A percentile compares a stretch with the other conserved stretches of the same genome.
These are phyloP conservation scores for Botrytis deweyae DNA, from an alignment of 2,329 filamentous ascomycete species.

Conservation along the genomic window DNA sequence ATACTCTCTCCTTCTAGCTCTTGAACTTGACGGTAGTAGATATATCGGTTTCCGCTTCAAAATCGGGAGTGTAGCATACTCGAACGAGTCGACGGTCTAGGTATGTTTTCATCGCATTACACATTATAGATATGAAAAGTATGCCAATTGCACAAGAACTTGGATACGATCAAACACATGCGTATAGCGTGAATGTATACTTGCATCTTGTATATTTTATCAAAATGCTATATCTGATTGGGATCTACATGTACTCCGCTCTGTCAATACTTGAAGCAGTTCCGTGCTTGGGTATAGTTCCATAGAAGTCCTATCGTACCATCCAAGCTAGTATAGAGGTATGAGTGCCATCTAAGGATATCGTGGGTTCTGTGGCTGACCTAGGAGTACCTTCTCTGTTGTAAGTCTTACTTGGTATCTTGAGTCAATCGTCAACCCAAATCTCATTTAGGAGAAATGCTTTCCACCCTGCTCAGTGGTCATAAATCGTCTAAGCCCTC, in stretches of 20 bases:
- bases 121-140: not conserved
- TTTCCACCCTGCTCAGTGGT: not conserved
- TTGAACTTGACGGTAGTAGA: too few species aligned
- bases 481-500: not conserved
- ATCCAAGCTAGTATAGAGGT: not conserved
- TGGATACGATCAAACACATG: not conserved
- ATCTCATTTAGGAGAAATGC: not conserved
- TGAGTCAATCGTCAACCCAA: not conserved
- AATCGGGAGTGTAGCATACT: too few species aligned
- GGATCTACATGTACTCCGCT: not conserved
- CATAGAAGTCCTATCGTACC: not conserved
- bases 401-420: not conserved
- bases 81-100: too few species aligned
- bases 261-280: not conserved
- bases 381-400: not conserved
- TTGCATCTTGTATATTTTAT: not conserved
- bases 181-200: not conserved
- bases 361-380: not conserved
- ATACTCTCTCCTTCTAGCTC: too few species aligned
- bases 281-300: not conserved
- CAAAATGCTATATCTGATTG: not conserved
- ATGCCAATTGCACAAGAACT: not conserved
- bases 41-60: too few species aligned
- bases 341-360: not conserved
- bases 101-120: too few species aligned